phyloP scores from a whole-genome alignment of 2,329 filamentous ascomycete genomes.

The Aureobasidium subglaciale region DNA sequence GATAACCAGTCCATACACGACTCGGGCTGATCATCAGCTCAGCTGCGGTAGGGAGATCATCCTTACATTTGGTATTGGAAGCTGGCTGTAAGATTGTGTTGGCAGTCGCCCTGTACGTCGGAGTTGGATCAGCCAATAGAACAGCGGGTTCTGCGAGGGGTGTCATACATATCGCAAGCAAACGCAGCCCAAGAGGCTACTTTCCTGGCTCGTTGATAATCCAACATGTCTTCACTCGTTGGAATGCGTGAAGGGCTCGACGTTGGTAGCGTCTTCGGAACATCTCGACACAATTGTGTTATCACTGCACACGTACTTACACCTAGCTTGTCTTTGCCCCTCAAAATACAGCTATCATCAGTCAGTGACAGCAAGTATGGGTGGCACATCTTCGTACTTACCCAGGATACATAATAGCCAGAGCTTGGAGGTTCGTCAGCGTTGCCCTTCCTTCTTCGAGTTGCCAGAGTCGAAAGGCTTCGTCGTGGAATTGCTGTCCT shows the following conservation, averaged over 20 bases:
- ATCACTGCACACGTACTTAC: not conserved
- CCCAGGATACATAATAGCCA: not conserved
- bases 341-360: slow-evolving; percentile 3
- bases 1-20: not conserved
- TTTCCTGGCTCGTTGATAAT: not conserved
- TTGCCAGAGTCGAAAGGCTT: slow-evolving; percentile 15
- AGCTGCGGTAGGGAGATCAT: not conserved
- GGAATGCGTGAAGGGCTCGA: not conserved
- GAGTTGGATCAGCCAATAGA: not conserved
- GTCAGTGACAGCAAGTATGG: not conserved
- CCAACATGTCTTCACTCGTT: not conserved
- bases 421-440: not conserved
- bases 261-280: not conserved
- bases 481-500: slow-evolving; percentile 16
- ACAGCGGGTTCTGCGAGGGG: no score
- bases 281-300: not conserved
- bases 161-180: slow-evolving; percentile 3
- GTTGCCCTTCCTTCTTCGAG: slow-evolving; percentile 10
- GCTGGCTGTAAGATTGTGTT: slow-evolving; percentile 5
- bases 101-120: not conserved
- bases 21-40: not conserved
- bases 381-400: not conserved
- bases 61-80: not conserved
- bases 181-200: slow-evolving; percentile 9
- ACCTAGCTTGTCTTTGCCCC: slow-evolving; percentile 4